These are phyloP conservation scores for Arthrobotrys sinensis DNA, from an alignment of 2,329 filamentous ascomycete species.

Conservation along the genomic window DNA sequence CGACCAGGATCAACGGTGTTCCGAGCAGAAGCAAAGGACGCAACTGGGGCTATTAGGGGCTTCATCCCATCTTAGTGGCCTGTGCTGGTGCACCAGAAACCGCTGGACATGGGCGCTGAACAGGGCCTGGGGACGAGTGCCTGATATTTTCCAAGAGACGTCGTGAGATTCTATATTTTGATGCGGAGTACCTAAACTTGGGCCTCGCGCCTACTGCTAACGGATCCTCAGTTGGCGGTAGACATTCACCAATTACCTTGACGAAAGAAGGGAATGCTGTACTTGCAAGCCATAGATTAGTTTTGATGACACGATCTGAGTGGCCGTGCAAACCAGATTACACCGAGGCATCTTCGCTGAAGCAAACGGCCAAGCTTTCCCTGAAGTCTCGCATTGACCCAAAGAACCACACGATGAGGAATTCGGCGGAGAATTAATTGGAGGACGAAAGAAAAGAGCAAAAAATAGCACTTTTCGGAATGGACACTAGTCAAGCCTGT, in stretches of 20 bases:
- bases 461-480: conserved; percentile 51
- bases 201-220: conserved; percentile 44
- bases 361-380: conserved; percentile 33
- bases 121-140: conserved; percentile 18
- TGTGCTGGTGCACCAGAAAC: conserved; percentile 54
- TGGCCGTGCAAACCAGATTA: conserved; percentile 18
- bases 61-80: conserved; percentile 57
- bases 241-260: conserved; percentile 46
- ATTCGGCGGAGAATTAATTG: conserved; percentile 44
- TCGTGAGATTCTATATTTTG: conserved; percentile 7
- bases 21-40: conserved; percentile 32
- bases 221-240: conserved; percentile 38
- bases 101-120: conserved; percentile 41
- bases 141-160: conserved; percentile 2
- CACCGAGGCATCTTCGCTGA: neutral
- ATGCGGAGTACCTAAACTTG: conserved; percentile 50
- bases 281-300: conserved; percentile 1
- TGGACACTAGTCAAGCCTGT: conserved; percentile 21
- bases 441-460: conserved; percentile 12
- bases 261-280: conserved; percentile 2
- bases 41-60: conserved; percentile 34
- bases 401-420: conserved; percentile 3
- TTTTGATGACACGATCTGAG: conserved; percentile 6
- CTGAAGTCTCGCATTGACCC: conserved; percentile 22
- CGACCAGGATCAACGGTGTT: conserved; percentile 21